Percentiles rank a stretch among this genome's conserved stretches.
phyloP scores from a whole-genome alignment of 2,329 filamentous ascomycete genomes.

The Fusarium verrucosum region DNA sequence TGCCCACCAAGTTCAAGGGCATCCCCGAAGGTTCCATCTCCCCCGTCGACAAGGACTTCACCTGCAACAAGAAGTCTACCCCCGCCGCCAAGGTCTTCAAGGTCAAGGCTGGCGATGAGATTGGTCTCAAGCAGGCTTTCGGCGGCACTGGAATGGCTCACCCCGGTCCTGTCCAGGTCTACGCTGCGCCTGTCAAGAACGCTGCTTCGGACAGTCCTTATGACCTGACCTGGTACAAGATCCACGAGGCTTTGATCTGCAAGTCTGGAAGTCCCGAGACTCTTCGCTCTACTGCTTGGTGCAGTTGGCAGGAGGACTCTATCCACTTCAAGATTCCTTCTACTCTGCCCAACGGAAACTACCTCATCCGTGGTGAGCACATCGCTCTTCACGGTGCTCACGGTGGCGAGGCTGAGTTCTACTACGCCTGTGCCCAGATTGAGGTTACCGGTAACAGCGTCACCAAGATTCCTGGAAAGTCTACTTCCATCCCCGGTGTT shows the following conservation, averaged over 20 bases:
- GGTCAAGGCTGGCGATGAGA: conserved; percentile 21
- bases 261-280: conserved; percentile 5
- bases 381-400: conserved; percentile 36
- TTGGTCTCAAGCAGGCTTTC: conserved; percentile 16
- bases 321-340: conserved; percentile 22
- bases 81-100: conserved; percentile 5
- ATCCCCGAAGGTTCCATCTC: conserved; percentile 11
- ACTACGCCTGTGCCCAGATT: conserved; percentile 34
- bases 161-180: conserved; percentile 16
- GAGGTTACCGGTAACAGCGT: conserved; percentile 27
- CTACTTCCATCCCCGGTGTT: conserved; percentile 17
- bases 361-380: conserved; percentile 34
- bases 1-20: conserved; percentile 21
- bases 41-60: conserved; percentile 18
- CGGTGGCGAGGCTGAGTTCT: conserved; percentile 31
- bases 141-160: conserved; percentile 18
- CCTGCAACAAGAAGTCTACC: conserved; percentile 11
- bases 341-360: conserved; percentile 16
- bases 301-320: conserved; percentile 15
- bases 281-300: conserved; percentile 17
- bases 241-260: conserved; percentile 16
- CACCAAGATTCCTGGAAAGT: conserved; percentile 3
- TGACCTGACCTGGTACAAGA: conserved; percentile 18
- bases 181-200: conserved; percentile 3
- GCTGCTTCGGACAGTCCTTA: background rate